A percentile compares a stretch with the other conserved stretches of the same genome.
Conservation (phyloP, 352 stramenopile species). For the Plasmopara viticola region DNA sequence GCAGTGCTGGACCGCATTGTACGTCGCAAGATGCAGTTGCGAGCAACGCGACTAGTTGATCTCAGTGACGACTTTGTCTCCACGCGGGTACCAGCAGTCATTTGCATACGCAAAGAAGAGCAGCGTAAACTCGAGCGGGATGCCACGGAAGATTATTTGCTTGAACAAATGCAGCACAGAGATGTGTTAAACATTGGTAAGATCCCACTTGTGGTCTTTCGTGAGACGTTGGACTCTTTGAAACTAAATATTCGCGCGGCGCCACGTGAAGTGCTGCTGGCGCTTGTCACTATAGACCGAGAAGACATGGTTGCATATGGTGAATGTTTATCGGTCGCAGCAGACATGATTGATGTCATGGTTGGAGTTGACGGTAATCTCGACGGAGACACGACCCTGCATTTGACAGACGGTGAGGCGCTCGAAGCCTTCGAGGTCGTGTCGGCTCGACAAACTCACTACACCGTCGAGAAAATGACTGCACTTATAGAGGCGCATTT, state of each 20-base stretch:
- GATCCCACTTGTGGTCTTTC: conserved; percentile 37
- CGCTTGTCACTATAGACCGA: conserved; percentile 42
- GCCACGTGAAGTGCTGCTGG: conserved; percentile 43
- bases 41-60: conserved; percentile 32
- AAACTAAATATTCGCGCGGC: conserved; percentile 24
- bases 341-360: conserved; percentile 50
- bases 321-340: conserved; percentile 36
- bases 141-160: conserved; percentile 43
- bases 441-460: conserved; percentile 27
- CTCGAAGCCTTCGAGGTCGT: conserved; percentile 31
- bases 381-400: conserved; percentile 8
- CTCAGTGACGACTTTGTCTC: conserved; percentile 61
- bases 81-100: conserved; percentile 40
- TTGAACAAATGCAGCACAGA: conserved; percentile 53
- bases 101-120: conserved; percentile 29
- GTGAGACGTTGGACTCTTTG: conserved; percentile 32
- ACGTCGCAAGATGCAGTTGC: conserved; percentile 47
- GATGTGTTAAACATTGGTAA: conserved; percentile 65
- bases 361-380: not conserved
- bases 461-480: conserved; percentile 38
- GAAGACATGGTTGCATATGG: conserved; percentile 58
- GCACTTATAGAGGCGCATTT: conserved; percentile 30
- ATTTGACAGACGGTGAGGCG: conserved; percentile 8
- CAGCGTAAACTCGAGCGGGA: conserved; percentile 37
- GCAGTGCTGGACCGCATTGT: conserved; percentile 47